Evolutionary conservation across 495 filamentous ascomycete species (phyloP).

Genomic region (Geopyxis carbonaria): DNA sequence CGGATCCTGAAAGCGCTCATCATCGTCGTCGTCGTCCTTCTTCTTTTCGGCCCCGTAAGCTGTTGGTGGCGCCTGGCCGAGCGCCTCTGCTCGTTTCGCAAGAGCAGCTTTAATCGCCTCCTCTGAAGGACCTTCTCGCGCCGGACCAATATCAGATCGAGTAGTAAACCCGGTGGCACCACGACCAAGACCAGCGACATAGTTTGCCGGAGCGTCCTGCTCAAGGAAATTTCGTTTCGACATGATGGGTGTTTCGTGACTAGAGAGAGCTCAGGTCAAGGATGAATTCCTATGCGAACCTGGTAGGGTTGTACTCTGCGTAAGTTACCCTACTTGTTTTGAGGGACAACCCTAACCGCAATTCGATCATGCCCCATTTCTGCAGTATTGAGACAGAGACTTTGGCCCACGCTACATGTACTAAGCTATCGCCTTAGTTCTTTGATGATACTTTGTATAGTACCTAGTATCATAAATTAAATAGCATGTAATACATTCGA

Average conservation of each 20-base stretch:
- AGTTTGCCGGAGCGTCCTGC: conserved; percentile 89
- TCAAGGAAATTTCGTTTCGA: conserved; percentile 77
- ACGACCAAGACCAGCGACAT: conserved; percentile 92
- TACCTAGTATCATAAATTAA: no score
- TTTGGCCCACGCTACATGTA: no score
- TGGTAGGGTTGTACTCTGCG: no score
- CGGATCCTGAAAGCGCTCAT: conserved; percentile 81
- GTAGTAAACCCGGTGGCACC: conserved; percentile 97
- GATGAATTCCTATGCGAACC: no score
- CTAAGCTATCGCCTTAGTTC: no score
- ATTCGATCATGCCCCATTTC: no score
- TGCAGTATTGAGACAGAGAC: no score
- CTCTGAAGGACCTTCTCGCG: conserved; percentile 88
- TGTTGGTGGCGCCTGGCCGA: conserved; percentile 64
- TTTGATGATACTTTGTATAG: no score
- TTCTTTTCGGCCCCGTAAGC: conserved; percentile 73
- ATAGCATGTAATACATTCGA: no score
- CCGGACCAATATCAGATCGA: conserved; percentile 87
- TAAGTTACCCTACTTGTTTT: no score
- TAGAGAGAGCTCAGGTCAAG: no score
- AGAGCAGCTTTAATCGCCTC: conserved; percentile 97
- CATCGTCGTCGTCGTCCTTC: conserved; percentile 55
- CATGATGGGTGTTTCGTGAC: conserved; percentile 37
- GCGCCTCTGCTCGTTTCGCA: conserved; percentile 69
- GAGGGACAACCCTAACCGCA: no score